Base-by-base conservation (phyloP, 176 grass and related monocot species). In the Phoenix dactylifera region DNA sequence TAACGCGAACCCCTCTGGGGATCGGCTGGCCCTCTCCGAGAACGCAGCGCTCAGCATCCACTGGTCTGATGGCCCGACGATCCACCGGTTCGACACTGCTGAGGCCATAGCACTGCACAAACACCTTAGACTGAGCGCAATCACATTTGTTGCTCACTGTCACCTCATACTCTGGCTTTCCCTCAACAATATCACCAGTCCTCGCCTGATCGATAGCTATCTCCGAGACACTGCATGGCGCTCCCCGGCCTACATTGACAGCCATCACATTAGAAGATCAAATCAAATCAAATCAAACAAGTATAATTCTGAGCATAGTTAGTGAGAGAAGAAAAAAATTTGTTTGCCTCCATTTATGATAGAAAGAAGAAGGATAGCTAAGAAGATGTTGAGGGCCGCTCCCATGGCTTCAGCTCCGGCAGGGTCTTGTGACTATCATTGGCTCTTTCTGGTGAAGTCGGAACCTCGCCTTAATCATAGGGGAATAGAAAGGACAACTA, bases 131-230 rank as follows among this genome's bases (percentile, higher is more conserved):
- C 51, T 85, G 63, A 18, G 59, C 50, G 22, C 82, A 85, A 15
- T 53, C 20, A 35, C 86, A 89, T 23, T 22, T 22, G 49, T 77
- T 79, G 39, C 4, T 30, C 48, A 85, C 64, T 17, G 28, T 10
- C 57, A 82, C 86, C 58, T 48, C 23, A 23, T 76, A 82, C 74
- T 82, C 86, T 54, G 62, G 66, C 62, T 85, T 70, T 1, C 82
- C 59, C 9, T 51, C 24, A 0, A 76, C 62, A 0, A 70, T 17
- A 0, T 15, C 49, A 15, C 64, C 58, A 65, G 81, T 85, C 55
- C 48, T 62, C 7, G 51, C 32, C 49, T 67, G 80, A 15, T 18
- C 3, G 12, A 89, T 17, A 2, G 49, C 60, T 24, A 89, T 80
- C 55, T 71, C 67, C 0, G 73, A 58, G 18, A 39, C n/a, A 9